phyloP scores from a whole-genome alignment of 768 basidiomycete genomes.

The Chalciporus pseudorubinellus region DNA sequence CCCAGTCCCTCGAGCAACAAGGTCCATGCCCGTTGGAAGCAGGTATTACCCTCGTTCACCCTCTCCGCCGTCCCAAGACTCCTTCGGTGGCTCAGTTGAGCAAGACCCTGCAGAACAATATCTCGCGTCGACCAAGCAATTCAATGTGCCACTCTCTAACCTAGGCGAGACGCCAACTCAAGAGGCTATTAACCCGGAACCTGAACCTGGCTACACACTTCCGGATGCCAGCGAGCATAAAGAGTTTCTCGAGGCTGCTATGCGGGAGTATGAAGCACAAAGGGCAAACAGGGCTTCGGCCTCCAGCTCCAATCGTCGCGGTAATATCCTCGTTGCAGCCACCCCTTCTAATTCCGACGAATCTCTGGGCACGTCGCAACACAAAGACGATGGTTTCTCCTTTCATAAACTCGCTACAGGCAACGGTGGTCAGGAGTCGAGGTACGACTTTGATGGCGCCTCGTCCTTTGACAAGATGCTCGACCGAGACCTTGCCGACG shows the following conservation, averaged over 20 bases:
- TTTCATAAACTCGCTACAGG: slow-evolving; percentile 11
- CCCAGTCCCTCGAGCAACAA: slow-evolving; percentile 17
- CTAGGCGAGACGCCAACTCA: slow-evolving; percentile 38
- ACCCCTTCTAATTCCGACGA: slow-evolving; percentile 49
- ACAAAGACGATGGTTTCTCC: slow-evolving; percentile 8
- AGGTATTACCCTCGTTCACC: slow-evolving; percentile 33
- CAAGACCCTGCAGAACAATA: slow-evolving; percentile 47
- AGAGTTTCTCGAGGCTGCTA: slow-evolving; percentile 20
- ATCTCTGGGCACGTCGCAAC: slow-evolving; percentile 17
- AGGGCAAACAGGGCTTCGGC: slow-evolving; percentile 11
- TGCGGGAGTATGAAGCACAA: slow-evolving; percentile 26
- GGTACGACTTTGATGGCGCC: slow-evolving; percentile 38
- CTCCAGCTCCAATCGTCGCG: slow-evolving; percentile 5
- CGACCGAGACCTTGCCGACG: slow-evolving; percentile 30
- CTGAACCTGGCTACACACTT: slow-evolving; percentile 53
- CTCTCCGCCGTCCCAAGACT: slow-evolving; percentile 53
- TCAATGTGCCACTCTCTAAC: slow-evolving; percentile 58
- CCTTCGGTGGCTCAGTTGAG: slow-evolving; percentile 54
- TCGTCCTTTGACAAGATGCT: slow-evolving; percentile 42
- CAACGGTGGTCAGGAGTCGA: slow-evolving; percentile 23
- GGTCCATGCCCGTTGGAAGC: slow-evolving; percentile 23
- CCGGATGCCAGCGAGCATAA: slow-evolving; percentile 39
- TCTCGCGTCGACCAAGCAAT: slow-evolving; percentile 46
- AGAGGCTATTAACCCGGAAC: slow-evolving; percentile 25
- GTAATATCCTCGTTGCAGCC: slow-evolving; percentile 45